Evolutionary conservation across 768 basidiomycete species (phyloP).

Genomic region (Tephrocybe sp.): DNA sequence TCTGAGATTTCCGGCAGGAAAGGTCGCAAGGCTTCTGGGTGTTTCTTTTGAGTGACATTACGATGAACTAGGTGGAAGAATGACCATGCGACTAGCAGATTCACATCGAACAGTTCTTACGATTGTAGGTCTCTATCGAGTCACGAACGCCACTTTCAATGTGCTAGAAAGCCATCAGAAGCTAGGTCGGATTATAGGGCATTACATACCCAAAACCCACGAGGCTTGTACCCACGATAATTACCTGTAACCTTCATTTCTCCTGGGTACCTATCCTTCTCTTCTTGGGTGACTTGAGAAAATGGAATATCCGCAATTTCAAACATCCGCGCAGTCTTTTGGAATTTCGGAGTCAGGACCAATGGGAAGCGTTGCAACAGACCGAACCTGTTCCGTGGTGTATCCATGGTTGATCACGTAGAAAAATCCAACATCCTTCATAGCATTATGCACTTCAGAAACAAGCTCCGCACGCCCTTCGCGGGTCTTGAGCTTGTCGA

Average conservation of each 20-base stretch:
- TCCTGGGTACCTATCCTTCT: constrained; percentile 35
- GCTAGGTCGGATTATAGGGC: background rate
- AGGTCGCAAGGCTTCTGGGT: constrained; percentile 34
- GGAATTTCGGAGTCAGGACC: no score
- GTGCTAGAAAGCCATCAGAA: constrained; percentile 35
- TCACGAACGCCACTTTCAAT: constrained; percentile 63
- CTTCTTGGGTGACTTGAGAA: constrained; percentile 30
- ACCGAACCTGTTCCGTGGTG: constrained; percentile 41
- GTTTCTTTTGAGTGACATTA: constrained; percentile 26
- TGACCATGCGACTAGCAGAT: background rate
- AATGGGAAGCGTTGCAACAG: no score
- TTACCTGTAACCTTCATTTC: constrained; percentile 35
- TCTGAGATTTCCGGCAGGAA: constrained; percentile 31
- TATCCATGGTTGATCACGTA: constrained; percentile 53
- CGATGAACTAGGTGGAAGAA: constrained; percentile 25
- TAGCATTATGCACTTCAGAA: constrained; percentile 42
- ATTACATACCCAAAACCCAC: constrained; percentile 14
- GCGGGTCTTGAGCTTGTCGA: constrained; percentile 38
- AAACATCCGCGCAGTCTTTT: constrained; percentile 25
- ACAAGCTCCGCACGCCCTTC: constrained; percentile 42
- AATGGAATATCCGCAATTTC: constrained; percentile 44
- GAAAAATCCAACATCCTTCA: constrained; percentile 43
- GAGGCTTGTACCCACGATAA: constrained; percentile 36
- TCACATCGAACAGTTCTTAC: constrained; percentile 37
- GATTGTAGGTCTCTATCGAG: constrained; percentile 60